These are phyloP conservation scores for Trichoderma sp. DNA, from an alignment of 2,329 filamentous ascomycete species.

Conservation along the genomic window DNA sequence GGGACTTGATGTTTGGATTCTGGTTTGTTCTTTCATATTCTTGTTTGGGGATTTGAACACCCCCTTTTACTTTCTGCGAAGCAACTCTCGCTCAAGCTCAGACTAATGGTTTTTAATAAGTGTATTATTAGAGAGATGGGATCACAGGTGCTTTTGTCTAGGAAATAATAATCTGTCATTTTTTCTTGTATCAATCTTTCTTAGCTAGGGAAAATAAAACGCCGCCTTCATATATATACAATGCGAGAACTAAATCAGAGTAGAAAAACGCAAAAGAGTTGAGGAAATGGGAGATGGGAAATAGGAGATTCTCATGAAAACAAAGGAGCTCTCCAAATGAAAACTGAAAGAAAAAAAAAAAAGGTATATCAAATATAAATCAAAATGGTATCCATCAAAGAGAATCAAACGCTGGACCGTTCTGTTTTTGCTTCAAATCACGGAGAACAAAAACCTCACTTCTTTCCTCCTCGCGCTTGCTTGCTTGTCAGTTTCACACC, in stretches of 20 bases:
- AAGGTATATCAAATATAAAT: neutral
- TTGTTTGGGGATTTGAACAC: neutral
- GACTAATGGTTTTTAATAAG: neutral
- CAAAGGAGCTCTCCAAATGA: neutral
- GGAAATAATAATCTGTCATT: neutral
- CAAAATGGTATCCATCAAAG: slow-evolving; percentile 19
- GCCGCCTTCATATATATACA: neutral
- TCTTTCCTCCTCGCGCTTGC: neutral
- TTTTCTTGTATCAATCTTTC: neutral
- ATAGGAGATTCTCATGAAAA: neutral
- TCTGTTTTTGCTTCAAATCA: neutral
- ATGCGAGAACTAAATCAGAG: neutral
- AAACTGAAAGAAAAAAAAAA: too few relatives aligned
- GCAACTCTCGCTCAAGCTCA: neutral
- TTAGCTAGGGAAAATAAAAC: neutral
- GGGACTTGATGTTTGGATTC: neutral
- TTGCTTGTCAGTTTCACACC: neutral
- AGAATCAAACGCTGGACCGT: slow-evolving; percentile 10
- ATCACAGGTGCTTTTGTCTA: neutral
- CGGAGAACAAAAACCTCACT: neutral
- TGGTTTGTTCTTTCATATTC: neutral
- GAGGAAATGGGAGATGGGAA: neutral
- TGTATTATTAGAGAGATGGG: neutral
- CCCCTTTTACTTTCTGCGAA: neutral
- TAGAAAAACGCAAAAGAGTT: neutral